phyloP scores from a whole-genome alignment of 2,329 filamentous ascomycete genomes.

The Chalara sp. region DNA sequence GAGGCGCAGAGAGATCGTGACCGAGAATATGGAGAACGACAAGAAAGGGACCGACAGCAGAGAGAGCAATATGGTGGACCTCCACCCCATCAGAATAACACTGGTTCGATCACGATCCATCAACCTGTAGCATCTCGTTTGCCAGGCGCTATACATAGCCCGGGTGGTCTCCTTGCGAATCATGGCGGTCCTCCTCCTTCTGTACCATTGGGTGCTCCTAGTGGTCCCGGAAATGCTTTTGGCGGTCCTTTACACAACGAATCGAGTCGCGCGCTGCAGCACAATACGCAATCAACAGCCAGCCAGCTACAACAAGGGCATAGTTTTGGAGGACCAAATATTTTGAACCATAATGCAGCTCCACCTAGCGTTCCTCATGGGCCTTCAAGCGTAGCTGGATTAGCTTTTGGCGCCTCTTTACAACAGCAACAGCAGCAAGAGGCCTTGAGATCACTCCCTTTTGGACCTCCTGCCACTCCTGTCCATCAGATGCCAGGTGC shows the following conservation, averaged over 20 bases:
- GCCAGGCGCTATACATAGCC: slow-evolving; percentile 79
- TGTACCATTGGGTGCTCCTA: slow-evolving; percentile 33
- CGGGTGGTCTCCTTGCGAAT: slow-evolving; percentile 77
- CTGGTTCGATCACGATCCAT: slow-evolving; percentile 84
- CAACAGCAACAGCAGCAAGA: slow-evolving; percentile 28
- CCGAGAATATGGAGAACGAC: slow-evolving; percentile 43
- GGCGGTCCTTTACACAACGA: slow-evolving; percentile 49
- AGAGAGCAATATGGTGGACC: slow-evolving; percentile 58
- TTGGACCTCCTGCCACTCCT: slow-evolving; percentile 36
- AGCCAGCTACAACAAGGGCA: slow-evolving; percentile 43
- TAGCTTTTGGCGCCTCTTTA: slow-evolving; percentile 25
- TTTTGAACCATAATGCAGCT: slow-evolving; percentile 39
- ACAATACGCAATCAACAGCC: slow-evolving; percentile 39
- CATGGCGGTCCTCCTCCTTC: slow-evolving; percentile 55
- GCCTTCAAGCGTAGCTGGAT: slow-evolving; percentile 36
- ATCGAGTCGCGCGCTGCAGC: slow-evolving; percentile 43
- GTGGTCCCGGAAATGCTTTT: slow-evolving; percentile 35
- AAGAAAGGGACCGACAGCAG: slow-evolving; percentile 47
- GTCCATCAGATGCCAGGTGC: slow-evolving; percentile 25
- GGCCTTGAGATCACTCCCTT: slow-evolving; percentile 57
- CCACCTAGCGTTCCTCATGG: slow-evolving; percentile 50
- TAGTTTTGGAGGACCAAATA: slow-evolving; percentile 42
- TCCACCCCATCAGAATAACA: slow-evolving; percentile 77
- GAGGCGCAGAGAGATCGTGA: slow-evolving; percentile 41
- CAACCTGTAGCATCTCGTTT: slow-evolving; percentile 85